Evolutionary conservation across 1,284 basidiomycete genomes (phyloP).

Genomic region (Irpex rosettiformis): DNA sequence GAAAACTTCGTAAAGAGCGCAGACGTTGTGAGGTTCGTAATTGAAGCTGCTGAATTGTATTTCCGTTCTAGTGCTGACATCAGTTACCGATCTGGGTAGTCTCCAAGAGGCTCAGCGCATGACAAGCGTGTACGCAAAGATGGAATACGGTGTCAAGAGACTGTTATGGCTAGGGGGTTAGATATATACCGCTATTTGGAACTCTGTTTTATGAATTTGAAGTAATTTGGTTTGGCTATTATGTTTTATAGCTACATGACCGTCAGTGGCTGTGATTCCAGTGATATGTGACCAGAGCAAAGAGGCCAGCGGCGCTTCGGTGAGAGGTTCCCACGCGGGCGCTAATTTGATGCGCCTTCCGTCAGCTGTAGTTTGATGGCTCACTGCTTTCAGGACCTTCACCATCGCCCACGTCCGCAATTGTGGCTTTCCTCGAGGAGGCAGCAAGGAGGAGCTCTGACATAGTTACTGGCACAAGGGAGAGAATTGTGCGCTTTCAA

Average conservation of each 20-base stretch:
- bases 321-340: not conserved
- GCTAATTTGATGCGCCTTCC: not conserved
- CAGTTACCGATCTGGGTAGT: slow-evolving; percentile 35
- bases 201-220: no score
- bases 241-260: no score
- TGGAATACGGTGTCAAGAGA: slow-evolving; percentile 89
- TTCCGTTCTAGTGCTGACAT: slow-evolving; percentile 4
- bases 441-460: not conserved
- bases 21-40: slow-evolving; percentile 77
- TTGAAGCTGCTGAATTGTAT: slow-evolving; percentile 4
- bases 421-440: not conserved
- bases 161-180: slow-evolving; percentile 80
- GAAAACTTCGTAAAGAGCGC: slow-evolving; percentile 52
- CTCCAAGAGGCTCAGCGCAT: slow-evolving; percentile 77
- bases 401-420: not conserved
- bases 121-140: slow-evolving; percentile 82
- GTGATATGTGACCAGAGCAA: no score
- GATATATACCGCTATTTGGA: not conserved
- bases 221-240: no score
- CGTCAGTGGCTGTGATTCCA: no score
- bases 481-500: not conserved
- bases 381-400: no score
- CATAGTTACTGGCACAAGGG: not conserved
- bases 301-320: not conserved
- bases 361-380: no score